Base-by-base conservation (phyloP, 78 protist genomes). In the Tieghemostelium lacteum region DNA sequence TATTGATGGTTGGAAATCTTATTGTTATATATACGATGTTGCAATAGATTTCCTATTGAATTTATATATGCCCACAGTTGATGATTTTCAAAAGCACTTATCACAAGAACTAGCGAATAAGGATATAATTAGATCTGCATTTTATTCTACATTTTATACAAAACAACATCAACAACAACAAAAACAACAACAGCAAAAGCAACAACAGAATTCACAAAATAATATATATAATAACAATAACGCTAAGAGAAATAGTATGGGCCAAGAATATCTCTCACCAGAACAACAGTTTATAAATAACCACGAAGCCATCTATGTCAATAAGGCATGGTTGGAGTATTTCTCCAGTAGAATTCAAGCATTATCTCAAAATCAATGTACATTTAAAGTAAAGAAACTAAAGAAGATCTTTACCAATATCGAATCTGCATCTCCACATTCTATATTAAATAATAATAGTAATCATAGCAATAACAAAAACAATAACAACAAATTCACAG, bases 111-210 rank as follows among this genome's bases (percentile, higher is more conserved):
- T n/a, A 26, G 57, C 34, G 2, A 52, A 49, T 1, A 33, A 78
- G 28, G 65, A 65, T 20, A 24, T 66, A 45, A 60, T 83, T 33
- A 61, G 91, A 54, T 34, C 63, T 14, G 91, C 91, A 83, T 83
- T 83, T 55, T 83, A 83, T 69, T 57, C 73, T 42, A 78, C 91
- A 29, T 83, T 83, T 45, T 39, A 69, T 24, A 83, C 91, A 33
- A 58, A 77, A 45, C 50, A 60, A 73, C 69, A 55, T 26, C 69
- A 55, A 0, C 40, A 28, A 62, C 12, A 33, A 62, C 24, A 62
- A 62, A 4, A 28, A 24, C 64, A 58, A 58, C 29, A 1, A 1
- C 6, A 24, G 8, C 37, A 6, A 29, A 61, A 61, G 22, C 6
- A 61, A 29, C 54, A 49, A 49, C 54, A 49, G 54, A 8, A 49